These are phyloP conservation scores for Solanum chmielewskii DNA, from an alignment of 257 asterid genomes.

Conservation along the genomic window DNA sequence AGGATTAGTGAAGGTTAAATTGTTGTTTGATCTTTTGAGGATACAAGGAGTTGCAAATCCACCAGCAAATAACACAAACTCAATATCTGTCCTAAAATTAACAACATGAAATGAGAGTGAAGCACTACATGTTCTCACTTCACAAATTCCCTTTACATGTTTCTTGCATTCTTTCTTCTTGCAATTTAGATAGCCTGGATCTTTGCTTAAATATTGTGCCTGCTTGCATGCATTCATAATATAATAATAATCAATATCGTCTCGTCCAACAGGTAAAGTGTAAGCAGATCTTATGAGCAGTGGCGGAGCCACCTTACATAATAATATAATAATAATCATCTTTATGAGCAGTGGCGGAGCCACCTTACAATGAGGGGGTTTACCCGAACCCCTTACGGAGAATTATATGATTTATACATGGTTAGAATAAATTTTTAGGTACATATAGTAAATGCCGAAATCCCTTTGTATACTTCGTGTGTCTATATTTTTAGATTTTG, in stretches of 20 bases:
- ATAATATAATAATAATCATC: too few species aligned
- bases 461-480: too few species aligned
- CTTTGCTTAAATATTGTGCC: constrained; percentile 65
- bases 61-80: constrained; percentile 54
- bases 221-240: constrained; percentile 26
- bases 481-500: too few species aligned
- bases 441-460: too few species aligned
- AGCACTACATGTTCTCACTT: constrained; percentile 39
- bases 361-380: too few species aligned
- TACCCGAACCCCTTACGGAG: too few species aligned
- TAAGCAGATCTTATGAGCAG: too few species aligned
- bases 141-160: constrained; percentile 20
- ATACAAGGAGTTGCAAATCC: constrained; percentile 65
- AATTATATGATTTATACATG: too few species aligned
- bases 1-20: constrained; percentile 46
- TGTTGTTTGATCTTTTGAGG: constrained; percentile 14
- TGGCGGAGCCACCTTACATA: too few species aligned
- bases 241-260: background rate
- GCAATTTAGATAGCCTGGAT: constrained; percentile 53
- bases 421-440: too few species aligned
- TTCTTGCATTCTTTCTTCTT: constrained; percentile 42
- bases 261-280: too few species aligned
- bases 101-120: constrained; percentile 52
- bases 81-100: constrained; percentile 70
- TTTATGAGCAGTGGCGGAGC: too few species aligned